A percentile compares a stretch with the other conserved stretches of the same genome.
phyloP scores from a whole-genome alignment of 306 rosid species.

The Alnus rubra region DNA sequence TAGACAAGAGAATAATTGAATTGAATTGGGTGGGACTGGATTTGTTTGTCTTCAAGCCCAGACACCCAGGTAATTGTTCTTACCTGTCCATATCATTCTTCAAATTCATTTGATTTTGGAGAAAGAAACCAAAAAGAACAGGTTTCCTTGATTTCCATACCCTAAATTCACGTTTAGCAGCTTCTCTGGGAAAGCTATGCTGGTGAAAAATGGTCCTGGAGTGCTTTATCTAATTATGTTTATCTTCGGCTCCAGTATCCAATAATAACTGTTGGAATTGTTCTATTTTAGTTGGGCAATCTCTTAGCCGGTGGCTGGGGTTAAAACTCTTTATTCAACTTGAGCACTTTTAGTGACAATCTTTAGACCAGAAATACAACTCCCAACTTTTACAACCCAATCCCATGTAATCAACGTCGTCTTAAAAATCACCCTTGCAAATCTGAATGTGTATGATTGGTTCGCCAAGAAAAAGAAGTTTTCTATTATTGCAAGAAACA shows the following conservation, averaged over 20 bases:
- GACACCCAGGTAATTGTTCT: slow-evolving; percentile 33
- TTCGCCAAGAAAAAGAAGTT: no score
- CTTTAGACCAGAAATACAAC: neutral
- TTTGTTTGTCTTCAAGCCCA: slow-evolving; percentile 34
- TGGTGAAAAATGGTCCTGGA: neutral
- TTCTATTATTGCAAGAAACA: no score
- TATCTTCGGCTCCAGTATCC: neutral
- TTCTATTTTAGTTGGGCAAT: neutral
- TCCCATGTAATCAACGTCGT: no score
- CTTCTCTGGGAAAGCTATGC: slow-evolving; percentile 16
- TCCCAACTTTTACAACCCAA: neutral
- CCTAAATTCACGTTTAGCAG: slow-evolving; percentile 7
- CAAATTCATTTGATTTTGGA: slow-evolving; percentile 61
- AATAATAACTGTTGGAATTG: neutral
- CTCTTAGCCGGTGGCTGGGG: neutral
- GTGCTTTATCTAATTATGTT: neutral
- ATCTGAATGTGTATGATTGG: no score
- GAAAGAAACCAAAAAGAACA: slow-evolving; percentile 28
- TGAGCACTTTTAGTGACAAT: neutral
- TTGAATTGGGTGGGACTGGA: slow-evolving; percentile 26
- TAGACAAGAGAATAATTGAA: slow-evolving; percentile 20
- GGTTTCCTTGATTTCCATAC: slow-evolving; percentile 1
- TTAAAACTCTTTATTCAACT: neutral
- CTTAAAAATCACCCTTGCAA: no score
- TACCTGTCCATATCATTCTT: slow-evolving; percentile 42